Conservation (phyloP, 495 filamentous ascomycete species). For the Podospora didyma region DNA sequence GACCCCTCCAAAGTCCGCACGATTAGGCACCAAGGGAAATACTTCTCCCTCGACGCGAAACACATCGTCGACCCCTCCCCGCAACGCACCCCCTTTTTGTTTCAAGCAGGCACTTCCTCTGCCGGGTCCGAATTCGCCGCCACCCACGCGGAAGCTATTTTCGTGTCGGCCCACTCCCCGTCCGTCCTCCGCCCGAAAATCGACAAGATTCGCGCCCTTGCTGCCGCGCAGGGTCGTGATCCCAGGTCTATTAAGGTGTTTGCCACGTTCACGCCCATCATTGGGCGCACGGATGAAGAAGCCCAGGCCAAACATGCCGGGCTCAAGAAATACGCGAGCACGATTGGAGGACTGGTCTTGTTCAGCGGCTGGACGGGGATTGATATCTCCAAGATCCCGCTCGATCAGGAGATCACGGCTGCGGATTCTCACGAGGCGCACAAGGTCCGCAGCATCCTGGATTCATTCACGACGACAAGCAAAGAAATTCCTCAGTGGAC, state of each 20-base stretch:
- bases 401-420: conserved; percentile 53
- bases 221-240: conserved; percentile 48
- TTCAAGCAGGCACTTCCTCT: conserved; percentile 59
- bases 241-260: conserved; percentile 58
- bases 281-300: too few species aligned
- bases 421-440: conserved; percentile 50
- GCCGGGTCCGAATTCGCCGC: conserved; percentile 57
- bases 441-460: conserved; percentile 49
- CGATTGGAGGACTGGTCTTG: conserved; percentile 54
- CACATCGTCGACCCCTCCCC: conserved; percentile 59
- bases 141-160: conserved; percentile 61
- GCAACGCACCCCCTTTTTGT: conserved; percentile 60
- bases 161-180: conserved; percentile 54
- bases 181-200: conserved; percentile 49
- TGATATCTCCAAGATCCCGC: conserved; percentile 52
- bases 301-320: conserved; percentile 54
- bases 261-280: conserved; percentile 55
- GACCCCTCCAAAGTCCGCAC: conserved; percentile 53
- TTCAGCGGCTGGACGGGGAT: conserved; percentile 62
- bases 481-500: conserved; percentile 51
- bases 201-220: conserved; percentile 50
- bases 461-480: conserved; percentile 47
- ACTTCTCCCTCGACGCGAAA: conserved; percentile 46
- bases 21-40: conserved; percentile 58
- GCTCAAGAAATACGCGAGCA: conserved; percentile 47